Evolutionary conservation across 2,329 filamentous ascomycete species (phyloP), one percentile per base, ranked within the genome.

Genomic region (Microascus cirrosus): DNA sequence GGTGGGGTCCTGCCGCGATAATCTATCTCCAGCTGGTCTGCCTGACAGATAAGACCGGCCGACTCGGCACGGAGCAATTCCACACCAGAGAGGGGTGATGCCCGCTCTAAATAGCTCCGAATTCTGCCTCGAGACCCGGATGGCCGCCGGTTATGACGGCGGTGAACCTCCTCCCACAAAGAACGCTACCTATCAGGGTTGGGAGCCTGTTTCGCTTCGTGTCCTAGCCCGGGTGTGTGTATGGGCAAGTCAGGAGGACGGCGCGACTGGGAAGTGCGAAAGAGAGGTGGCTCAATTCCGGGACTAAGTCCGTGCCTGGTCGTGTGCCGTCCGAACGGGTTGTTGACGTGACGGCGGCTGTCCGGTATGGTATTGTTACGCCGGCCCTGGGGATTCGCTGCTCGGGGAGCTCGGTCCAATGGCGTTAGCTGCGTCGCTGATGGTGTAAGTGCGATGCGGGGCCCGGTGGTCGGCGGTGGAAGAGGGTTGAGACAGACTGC

Each of bases 371-470:
- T 53, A 18, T 53, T 22, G 51, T 28, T 28, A n/a, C n/a, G 15
- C 35, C 7, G 15, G 15, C 35, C 20, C 28, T 32, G 28, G 4
- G 28, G 28, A 32, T 32, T n/a, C n/a, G 18, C 15, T 35, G 20
- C 15, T 32, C 32, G 18, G 53, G 32, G 25, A 54, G 25, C 32
- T 25, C 32, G 34, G 54, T 25, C 34, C 34, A 48, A 55, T 55
- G 54, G 54, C 54, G 54, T 55, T 55, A 55, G 24, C 42, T 55
- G 54, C 54, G 54, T 45, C 34, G 42, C 54, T 35, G 54, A 55
- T 55, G 54, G 54, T 55, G 54, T 55, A 55, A 55, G 54, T 55
- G 54, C 11, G 54, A 24, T 28, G 20, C 18, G 24, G 18, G n/a
- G n/a, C 25, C 54, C n/a, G 28, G 20, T 22, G 32, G 39, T 55